Conservation (phyloP, 768 basidiomycete genomes). For the Amanita rubescens region DNA sequence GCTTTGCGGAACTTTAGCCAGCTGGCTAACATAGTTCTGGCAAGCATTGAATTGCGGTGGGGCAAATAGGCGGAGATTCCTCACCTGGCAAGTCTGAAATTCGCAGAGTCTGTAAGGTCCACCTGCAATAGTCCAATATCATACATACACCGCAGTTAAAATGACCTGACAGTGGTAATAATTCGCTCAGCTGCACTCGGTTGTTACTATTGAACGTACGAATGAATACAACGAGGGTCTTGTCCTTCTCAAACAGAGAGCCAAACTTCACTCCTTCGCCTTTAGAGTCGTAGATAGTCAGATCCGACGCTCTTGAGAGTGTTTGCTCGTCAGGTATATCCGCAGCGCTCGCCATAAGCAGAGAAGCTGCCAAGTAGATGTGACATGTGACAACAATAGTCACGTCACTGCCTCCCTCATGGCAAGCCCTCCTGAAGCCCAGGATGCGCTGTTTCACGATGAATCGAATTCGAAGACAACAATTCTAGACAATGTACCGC, state of each 20-base stretch:
- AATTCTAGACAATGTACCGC: slow-evolving; percentile 30
- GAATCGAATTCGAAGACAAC: not conserved
- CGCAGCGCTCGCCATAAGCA: slow-evolving; percentile 16
- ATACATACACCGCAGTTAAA: slow-evolving; percentile 53
- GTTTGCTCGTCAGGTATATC: slow-evolving; percentile 26
- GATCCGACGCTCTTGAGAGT: slow-evolving; percentile 28
- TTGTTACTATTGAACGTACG: slow-evolving; percentile 27
- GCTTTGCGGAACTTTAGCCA: slow-evolving; percentile 34
- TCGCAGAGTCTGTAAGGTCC: not conserved
- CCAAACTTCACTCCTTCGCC: slow-evolving; percentile 48
- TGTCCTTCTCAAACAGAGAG: slow-evolving; percentile 38
- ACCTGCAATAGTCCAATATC: not conserved
- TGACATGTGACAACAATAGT: not conserved
- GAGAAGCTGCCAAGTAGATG: too few relatives aligned
- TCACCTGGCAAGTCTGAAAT: slow-evolving; percentile 36
- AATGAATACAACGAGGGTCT: slow-evolving; percentile 57
- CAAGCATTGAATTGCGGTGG: not conserved
- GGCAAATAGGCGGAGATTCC: not conserved
- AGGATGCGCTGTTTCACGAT: slow-evolving; percentile 24
- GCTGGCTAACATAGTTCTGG: slow-evolving; percentile 42
- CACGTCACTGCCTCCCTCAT: too few relatives aligned
- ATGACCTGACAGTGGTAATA: slow-evolving; percentile 35
- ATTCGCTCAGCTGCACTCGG: not conserved
- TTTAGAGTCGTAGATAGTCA: slow-evolving; percentile 35
- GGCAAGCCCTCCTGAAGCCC: slow-evolving; percentile 16